Evolutionary conservation across 345 rosid species (phyloP), one percentile per base, ranked within the genome.

Genomic region (Sisymbrium altissimum): DNA sequence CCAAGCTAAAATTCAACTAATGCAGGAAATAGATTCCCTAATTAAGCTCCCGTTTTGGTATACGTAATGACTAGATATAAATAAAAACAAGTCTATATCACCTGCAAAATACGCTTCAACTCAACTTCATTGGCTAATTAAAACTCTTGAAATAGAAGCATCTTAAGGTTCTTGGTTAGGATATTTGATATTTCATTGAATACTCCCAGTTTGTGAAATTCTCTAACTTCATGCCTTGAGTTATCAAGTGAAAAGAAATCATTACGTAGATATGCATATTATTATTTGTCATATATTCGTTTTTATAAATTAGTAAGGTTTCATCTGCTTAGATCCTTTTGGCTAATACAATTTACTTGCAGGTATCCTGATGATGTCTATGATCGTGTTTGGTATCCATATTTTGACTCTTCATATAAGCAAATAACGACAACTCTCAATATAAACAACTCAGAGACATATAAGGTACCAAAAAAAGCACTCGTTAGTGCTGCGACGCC

Each of bases 371-470:
- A 84, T 63, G 87, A 86, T 7, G 68, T 66, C 9, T 72, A 11
- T 21, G 89, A 86, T 54, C 82, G 87, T 27, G 19, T 76, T 13
- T 86, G 89, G 84, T 2, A 0, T 12, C 80, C 86, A n/a, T 40
- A 0, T 4, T 68, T 4, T 6, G 12, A 0, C 55, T 0, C n/a
- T 1, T 0, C 52, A 2, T 72, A 69, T 54, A 32, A 43, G 0
- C 45, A 43, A 8, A 21, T 57, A 61, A 68, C 81, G 73, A 50
- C 45, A 54, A 3, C 2, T 13, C n/a, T 81, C 76, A 7, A 70
- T 79, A 78, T 63, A 43, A 65, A 48, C 43, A 63, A 70, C 2
- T 36, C 65, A 18, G 14, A 65, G 4, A 1, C 15, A 25, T 76
- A n/a, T 23, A 54, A 52, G 9, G 3, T 70, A 48, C 80, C 80